A percentile compares a stretch with the other conserved stretches of the same genome.
Evolutionary conservation across 2,329 filamentous ascomycete species (phyloP).

Genomic region (Fusarium illudens): DNA sequence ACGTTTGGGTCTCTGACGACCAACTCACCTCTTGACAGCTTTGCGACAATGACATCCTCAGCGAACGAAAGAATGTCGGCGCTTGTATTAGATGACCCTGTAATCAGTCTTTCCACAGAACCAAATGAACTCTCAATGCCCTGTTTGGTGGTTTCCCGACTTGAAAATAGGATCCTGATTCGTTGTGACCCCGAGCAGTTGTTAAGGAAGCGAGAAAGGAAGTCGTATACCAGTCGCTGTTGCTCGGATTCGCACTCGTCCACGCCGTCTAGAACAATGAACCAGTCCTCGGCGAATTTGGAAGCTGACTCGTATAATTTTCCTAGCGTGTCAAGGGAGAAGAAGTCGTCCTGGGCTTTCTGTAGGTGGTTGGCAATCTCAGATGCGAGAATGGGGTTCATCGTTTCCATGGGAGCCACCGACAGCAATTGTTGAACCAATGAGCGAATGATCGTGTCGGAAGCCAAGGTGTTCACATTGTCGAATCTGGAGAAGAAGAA

Average conservation of each 20-base stretch:
- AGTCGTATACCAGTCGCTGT: neutral
- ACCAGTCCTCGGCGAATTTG: neutral
- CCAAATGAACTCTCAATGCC: neutral
- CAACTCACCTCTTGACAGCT: neutral
- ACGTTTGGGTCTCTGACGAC: neutral
- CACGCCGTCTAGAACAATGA: conserved; percentile 13
- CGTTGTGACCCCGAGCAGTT: neutral
- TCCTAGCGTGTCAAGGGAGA: neutral
- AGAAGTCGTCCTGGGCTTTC: neutral
- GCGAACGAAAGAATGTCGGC: conserved; percentile 10
- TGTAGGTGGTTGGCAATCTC: neutral
- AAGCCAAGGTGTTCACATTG: neutral
- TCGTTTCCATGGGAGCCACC: neutral
- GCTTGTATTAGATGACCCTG: neutral
- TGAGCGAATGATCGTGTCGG: conserved; percentile 3
- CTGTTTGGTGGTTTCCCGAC: neutral
- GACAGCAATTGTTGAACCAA: neutral
- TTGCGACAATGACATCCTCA: neutral
- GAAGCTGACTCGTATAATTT: neutral
- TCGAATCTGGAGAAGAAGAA: conserved; percentile 19
- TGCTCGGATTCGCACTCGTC: conserved; percentile 11
- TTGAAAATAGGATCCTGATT: conserved; percentile 3
- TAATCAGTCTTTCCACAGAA: neutral
- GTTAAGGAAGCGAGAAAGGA: neutral
- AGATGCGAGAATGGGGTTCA: neutral